Conservation (phyloP, 257 asterid genomes). For the Datura wrightii region DNA sequence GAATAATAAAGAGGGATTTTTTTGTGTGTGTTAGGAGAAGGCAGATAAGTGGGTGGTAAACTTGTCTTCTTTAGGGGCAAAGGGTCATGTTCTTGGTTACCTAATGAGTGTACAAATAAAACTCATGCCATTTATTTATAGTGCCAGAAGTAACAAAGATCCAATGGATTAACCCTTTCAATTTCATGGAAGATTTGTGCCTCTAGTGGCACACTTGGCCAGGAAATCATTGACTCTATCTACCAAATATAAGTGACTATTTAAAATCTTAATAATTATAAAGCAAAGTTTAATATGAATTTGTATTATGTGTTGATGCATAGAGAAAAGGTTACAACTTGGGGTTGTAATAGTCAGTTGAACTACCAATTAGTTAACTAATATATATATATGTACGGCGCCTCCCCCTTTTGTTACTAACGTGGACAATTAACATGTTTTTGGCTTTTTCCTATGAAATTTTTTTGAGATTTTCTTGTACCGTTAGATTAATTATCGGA, state of each 20-base stretch:
- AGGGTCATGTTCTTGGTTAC: conserved; percentile 63
- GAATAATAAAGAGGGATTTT: conserved; percentile 33
- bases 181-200: not conserved
- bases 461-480: not conserved
- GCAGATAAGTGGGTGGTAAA: conserved; percentile 58
- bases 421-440: not conserved
- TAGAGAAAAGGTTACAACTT: conserved; percentile 13
- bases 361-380: conserved; percentile 35
- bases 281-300: not conserved
- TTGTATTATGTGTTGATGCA: not conserved
- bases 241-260: not conserved
- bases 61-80: conserved; percentile 39
- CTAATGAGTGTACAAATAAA: conserved; percentile 48
- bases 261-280: not conserved
- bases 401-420: not conserved
- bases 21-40: conserved; percentile 55
- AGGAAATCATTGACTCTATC: not conserved
- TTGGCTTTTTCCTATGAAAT: not conserved
- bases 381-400: conserved; percentile 26
- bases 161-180: not conserved
- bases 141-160: conserved; percentile 1
- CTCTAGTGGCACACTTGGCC: not conserved
- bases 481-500: no score
- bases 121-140: conserved; percentile 30
- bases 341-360: conserved; percentile 29